phyloP scores from a whole-genome alignment of 805 yeast species.

The Teunomyces lycoperdinae region DNA sequence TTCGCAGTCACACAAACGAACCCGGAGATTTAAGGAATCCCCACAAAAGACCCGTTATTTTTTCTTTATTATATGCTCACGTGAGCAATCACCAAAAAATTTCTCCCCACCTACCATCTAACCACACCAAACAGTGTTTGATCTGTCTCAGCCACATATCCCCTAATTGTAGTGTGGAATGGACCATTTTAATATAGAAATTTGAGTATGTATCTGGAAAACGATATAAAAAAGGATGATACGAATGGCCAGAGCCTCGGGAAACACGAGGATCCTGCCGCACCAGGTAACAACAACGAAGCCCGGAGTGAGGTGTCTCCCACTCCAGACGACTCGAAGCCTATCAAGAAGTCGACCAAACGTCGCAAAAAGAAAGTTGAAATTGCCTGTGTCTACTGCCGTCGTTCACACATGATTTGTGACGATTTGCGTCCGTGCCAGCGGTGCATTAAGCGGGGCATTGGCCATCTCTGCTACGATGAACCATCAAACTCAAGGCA shows the following conservation, averaged over 20 bases:
- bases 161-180: not conserved
- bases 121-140: not conserved
- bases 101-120: not conserved
- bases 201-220: not conserved
- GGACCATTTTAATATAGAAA: not conserved
- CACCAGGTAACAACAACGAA: not conserved
- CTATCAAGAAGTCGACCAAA: conserved; percentile 8
- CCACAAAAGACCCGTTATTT: not conserved
- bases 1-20: too few species aligned
- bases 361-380: conserved; percentile 51
- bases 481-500: conserved; percentile 52
- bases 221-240: not conserved
- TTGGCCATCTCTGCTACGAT: conserved; percentile 83
- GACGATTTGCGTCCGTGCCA: conserved; percentile 75
- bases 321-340: not conserved
- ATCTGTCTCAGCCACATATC: not conserved
- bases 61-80: not conserved
- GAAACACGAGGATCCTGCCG: not conserved
- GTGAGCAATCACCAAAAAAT: conserved; percentile 3
- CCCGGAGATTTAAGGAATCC: conserved; percentile 3
- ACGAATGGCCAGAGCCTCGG: not conserved
- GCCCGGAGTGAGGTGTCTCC: not conserved
- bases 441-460: conserved; percentile 81
- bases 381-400: conserved; percentile 84
- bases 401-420: conserved; percentile 93